Conservation (phyloP, 1,284 basidiomycete species). For the Puccinia triticina region DNA sequence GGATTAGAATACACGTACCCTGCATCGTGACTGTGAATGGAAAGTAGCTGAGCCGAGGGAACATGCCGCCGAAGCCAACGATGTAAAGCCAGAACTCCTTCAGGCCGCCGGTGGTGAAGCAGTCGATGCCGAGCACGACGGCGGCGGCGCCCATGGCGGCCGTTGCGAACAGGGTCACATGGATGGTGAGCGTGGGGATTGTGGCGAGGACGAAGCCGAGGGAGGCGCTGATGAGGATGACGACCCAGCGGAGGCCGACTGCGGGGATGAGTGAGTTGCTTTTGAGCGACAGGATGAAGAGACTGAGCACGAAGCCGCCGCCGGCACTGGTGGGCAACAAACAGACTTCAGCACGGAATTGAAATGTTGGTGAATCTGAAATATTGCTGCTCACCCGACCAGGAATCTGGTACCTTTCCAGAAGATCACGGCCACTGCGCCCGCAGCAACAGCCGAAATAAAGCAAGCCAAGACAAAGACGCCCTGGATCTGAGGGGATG, state of each 20-base stretch:
- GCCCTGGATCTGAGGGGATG: slow-evolving; percentile 34
- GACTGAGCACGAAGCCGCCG: slow-evolving; percentile 37
- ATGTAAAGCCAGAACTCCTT: slow-evolving; percentile 50
- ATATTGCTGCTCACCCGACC: slow-evolving; percentile 24
- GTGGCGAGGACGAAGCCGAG: slow-evolving; percentile 46
- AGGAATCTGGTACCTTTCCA: slow-evolving; percentile 50
- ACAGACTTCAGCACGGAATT: neutral
- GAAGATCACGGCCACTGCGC: slow-evolving; percentile 45
- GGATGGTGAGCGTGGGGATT: slow-evolving; percentile 33
- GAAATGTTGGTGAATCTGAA: neutral
- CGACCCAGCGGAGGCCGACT: slow-evolving; percentile 36
- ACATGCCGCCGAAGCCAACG: slow-evolving; percentile 40
- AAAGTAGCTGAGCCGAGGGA: slow-evolving; percentile 16
- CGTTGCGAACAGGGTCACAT: slow-evolving; percentile 42
- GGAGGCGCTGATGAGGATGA: slow-evolving; percentile 30
- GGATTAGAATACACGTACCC: neutral
- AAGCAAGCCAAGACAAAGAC: slow-evolving; percentile 41
- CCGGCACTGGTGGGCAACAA: neutral
- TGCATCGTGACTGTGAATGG: slow-evolving; percentile 48
- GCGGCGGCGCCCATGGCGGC: slow-evolving; percentile 48
- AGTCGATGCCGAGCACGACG: slow-evolving; percentile 48
- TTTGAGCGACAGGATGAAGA: slow-evolving; percentile 45
- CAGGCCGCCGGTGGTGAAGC: slow-evolving; percentile 42
- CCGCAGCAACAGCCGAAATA: slow-evolving; percentile 36
- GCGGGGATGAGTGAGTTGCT: slow-evolving; percentile 33